Conservation (phyloP, 1,284 basidiomycete genomes). For the Somion occarium region DNA sequence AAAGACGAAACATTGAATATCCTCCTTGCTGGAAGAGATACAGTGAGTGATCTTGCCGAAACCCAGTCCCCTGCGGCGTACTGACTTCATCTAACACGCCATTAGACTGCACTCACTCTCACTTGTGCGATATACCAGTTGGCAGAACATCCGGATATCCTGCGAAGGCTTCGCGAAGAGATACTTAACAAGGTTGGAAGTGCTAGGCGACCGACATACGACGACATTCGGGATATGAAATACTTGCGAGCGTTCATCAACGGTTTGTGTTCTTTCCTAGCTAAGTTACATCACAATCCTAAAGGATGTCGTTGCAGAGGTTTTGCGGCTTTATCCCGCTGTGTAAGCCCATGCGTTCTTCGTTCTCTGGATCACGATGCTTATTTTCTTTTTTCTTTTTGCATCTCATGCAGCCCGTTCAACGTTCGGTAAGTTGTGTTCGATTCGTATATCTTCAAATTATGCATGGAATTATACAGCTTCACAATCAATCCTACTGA, state of each 20-base stretch:
- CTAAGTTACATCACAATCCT: not conserved
- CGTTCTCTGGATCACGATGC: no score
- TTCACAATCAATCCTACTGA: conserved; percentile 34
- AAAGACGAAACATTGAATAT: conserved; percentile 73
- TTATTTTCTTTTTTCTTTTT: no score
- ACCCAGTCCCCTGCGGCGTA: not conserved
- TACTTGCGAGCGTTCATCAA: conserved; percentile 39
- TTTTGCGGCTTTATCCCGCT: conserved; percentile 54
- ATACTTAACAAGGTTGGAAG: conserved; percentile 30
- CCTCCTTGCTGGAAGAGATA: conserved; percentile 66
- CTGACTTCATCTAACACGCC: not conserved
- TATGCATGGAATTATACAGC: not conserved
- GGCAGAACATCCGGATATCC: conserved; percentile 31
- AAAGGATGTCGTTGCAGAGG: conserved; percentile 34
- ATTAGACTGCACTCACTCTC: conserved; percentile 31
- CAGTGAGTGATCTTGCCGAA: conserved; percentile 42
- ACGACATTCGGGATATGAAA: conserved; percentile 36
- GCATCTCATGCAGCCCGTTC: conserved; percentile 43
- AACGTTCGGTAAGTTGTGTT: conserved; percentile 35
- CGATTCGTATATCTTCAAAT: not conserved
- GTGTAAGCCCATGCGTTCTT: conserved; percentile 39
- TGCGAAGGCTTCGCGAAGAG: conserved; percentile 33
- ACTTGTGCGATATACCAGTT: conserved; percentile 36
- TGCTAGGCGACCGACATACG: conserved; percentile 28
- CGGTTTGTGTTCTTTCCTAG: conserved; percentile 13